phyloP scores from a whole-genome alignment of 176 grass and related monocot species.

The Elymus sibiricus region DNA sequence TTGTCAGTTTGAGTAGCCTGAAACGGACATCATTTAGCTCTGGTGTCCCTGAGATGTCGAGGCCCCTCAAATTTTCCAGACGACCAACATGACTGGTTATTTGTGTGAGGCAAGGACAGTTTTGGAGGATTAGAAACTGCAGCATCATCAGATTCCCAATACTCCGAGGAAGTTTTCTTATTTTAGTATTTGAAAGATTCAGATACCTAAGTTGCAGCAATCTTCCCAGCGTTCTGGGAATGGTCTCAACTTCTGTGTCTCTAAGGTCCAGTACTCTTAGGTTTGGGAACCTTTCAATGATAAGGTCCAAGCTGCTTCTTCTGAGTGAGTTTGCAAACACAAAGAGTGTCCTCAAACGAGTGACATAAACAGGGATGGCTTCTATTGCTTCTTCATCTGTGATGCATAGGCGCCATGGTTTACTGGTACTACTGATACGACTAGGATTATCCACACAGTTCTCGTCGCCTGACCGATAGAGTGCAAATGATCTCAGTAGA shows the following conservation, averaged over 20 bases:
- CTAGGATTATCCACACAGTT: constrained; percentile 32
- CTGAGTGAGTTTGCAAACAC: constrained; percentile 20
- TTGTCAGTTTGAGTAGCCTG: constrained; percentile 28
- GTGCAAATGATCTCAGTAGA: constrained; percentile 57
- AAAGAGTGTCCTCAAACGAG: constrained; percentile 45
- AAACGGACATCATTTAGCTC: constrained; percentile 35
- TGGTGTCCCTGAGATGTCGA: constrained; percentile 47
- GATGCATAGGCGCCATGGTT: constrained; percentile 27
- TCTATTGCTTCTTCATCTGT: constrained; percentile 12
- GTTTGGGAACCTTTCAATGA: constrained; percentile 36
- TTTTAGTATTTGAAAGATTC: constrained; percentile 44
- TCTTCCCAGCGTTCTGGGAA: neutral
- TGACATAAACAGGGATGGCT: neutral
- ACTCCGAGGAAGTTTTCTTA: constrained; percentile 41
- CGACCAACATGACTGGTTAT: constrained; percentile 28
- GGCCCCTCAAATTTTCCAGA: constrained; percentile 48
- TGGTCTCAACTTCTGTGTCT: constrained; percentile 32
- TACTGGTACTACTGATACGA: constrained; percentile 25
- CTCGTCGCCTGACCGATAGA: constrained; percentile 38
- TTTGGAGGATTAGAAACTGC: constrained; percentile 52
- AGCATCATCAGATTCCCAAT: constrained; percentile 50
- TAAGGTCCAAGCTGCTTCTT: constrained; percentile 23
- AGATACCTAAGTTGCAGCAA: constrained; percentile 48
- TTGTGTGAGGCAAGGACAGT: constrained; percentile 29
- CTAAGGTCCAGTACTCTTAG: constrained; percentile 58